Evolutionary conservation across 2,329 filamentous ascomycete species (phyloP).

Genomic region (Ophiosphaerella korrae): DNA sequence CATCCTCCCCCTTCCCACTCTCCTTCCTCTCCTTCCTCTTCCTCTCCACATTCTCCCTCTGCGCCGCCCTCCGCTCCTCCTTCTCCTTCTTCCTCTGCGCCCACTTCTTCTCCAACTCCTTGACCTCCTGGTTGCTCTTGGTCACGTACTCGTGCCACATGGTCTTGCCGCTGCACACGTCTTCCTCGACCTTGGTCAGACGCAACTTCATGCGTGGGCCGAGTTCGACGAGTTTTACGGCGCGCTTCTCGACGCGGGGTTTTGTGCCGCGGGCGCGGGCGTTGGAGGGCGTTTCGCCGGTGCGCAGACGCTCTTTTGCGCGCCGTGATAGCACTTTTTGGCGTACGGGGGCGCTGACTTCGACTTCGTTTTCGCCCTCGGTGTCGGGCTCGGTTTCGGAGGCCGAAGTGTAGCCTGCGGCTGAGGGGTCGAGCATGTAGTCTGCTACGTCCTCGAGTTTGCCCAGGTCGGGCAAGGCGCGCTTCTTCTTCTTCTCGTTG

Average conservation of each 20-base stretch:
- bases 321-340: constrained; percentile 66
- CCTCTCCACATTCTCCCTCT: constrained; percentile 87
- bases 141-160: constrained; percentile 98
- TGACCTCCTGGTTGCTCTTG: constrained; percentile 79
- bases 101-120: constrained; percentile 82
- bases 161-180: constrained; percentile 83
- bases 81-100: constrained; percentile 78
- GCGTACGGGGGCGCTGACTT: constrained; percentile 68
- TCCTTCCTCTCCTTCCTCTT: constrained; percentile 68
- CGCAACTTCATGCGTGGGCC: constrained; percentile 88
- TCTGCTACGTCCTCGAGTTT: constrained; percentile 93
- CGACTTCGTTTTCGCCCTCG: constrained; percentile 93
- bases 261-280: constrained; percentile 43
- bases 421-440: constrained; percentile 81
- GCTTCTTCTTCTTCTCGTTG: constrained; percentile 66
- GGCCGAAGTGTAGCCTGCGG: constrained; percentile 85
- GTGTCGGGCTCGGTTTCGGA: constrained; percentile 93
- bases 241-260: constrained; percentile 75
- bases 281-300: constrained; percentile 47
- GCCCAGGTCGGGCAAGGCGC: constrained; percentile 81
- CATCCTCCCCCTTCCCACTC: constrained; percentile 47
- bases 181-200: constrained; percentile 95
- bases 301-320: constrained; percentile 51
- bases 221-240: constrained; percentile 89
- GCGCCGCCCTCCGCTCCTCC: constrained; percentile 77